Conservation (phyloP, 1,139 yeast genomes). For the Sugiyamaella pinicola region DNA sequence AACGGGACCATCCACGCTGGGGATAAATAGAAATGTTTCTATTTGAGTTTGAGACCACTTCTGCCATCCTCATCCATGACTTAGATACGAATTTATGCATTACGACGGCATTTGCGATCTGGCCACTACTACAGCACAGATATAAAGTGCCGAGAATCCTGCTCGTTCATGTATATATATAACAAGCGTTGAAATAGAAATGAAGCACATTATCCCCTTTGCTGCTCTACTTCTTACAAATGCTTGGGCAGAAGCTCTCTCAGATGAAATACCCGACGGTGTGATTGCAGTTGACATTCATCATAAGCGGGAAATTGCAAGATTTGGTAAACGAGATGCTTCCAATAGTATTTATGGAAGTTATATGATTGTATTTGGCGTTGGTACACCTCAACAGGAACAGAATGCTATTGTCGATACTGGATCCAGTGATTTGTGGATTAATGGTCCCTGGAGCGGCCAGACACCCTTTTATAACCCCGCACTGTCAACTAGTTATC, state of each 20-base stretch:
- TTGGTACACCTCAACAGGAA: slow-evolving; percentile 48
- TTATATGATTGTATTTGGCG: slow-evolving; percentile 43
- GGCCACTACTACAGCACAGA: background rate
- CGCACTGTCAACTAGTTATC: slow-evolving; percentile 31
- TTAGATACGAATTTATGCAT: slow-evolving; percentile 4
- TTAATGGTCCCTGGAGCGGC: slow-evolving; percentile 40
- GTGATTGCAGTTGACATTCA: slow-evolving; percentile 22
- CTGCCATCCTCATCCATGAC: background rate
- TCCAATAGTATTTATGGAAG: slow-evolving; percentile 23
- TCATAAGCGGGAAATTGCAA: slow-evolving; percentile 15
- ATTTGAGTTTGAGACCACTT: slow-evolving; percentile 6
- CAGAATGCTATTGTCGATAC: slow-evolving; percentile 49
- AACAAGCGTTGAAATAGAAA: too few relatives aligned
- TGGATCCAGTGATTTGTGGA: slow-evolving; percentile 52
- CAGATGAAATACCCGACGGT: slow-evolving; percentile 15
- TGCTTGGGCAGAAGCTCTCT: background rate
- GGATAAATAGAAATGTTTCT: background rate
- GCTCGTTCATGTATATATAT: too few relatives aligned
- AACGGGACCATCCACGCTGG: background rate
- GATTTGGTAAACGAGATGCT: slow-evolving; percentile 22
- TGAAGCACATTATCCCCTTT: background rate
- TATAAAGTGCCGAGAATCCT: background rate
- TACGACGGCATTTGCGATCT: background rate
- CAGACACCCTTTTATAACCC: slow-evolving; percentile 29
- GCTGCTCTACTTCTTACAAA: background rate